Conservation (phyloP, 108 stramenopile genomes). For the Nitzschia palea region DNA sequence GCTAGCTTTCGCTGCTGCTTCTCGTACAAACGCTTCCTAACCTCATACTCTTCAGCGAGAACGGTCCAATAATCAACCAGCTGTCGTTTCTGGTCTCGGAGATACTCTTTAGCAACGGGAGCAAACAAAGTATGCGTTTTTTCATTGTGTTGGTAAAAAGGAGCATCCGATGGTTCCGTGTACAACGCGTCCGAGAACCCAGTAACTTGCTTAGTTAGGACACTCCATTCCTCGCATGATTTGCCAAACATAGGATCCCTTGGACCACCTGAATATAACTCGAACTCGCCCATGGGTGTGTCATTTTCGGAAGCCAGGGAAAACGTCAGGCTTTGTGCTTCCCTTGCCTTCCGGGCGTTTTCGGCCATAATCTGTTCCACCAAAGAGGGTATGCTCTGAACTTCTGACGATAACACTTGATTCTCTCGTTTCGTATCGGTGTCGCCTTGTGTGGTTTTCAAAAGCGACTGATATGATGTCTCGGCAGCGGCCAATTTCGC, state of each 20-base stretch:
- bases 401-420: slow-evolving; percentile 9
- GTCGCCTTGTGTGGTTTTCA: slow-evolving; percentile 16
- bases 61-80: slow-evolving; percentile 56
- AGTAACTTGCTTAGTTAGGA: slow-evolving; percentile 65
- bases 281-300: background rate
- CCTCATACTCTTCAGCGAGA: slow-evolving; percentile 76
- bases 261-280: background rate
- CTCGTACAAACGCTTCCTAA: slow-evolving; percentile 54
- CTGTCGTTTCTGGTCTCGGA: slow-evolving; percentile 57
- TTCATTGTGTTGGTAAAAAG: slow-evolving; percentile 59
- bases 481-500: slow-evolving; percentile 37
- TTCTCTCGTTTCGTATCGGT: slow-evolving; percentile 18
- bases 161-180: slow-evolving; percentile 66
- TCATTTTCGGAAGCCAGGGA: slow-evolving; percentile 25
- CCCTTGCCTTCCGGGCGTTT: slow-evolving; percentile 58
- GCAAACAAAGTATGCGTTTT: slow-evolving; percentile 45
- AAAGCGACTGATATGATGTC: slow-evolving; percentile 28
- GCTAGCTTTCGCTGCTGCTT: slow-evolving; percentile 39
- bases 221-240: slow-evolving; percentile 60
- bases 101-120: slow-evolving; percentile 63
- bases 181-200: slow-evolving; percentile 74
- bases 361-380: slow-evolving; percentile 50
- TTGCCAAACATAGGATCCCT: slow-evolving; percentile 42
- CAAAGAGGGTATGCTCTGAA: background rate
- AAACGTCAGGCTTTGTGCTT: slow-evolving; percentile 59